Base-by-base conservation (phyloP, 352 stramenopile species). In the Aphanomyces astaci region DNA sequence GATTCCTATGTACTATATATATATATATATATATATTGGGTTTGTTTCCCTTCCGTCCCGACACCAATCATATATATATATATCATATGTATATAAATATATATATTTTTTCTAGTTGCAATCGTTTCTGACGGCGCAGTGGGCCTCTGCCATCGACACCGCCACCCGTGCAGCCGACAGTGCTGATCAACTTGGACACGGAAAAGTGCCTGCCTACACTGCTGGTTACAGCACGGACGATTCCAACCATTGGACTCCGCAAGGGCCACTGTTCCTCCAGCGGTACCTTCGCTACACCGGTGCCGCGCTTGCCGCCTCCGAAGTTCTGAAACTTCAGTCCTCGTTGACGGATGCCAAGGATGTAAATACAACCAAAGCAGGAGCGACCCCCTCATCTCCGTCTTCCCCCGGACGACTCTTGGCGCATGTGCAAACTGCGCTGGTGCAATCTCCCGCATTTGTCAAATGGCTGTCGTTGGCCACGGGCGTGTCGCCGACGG, bases 41-140 rank as follows among this genome's bases (percentile, higher is more conserved):
- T n/a, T n/a, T n/a, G n/a, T n/a, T n/a, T n/a, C n/a, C n/a, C n/a
- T n/a, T n/a, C n/a, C n/a, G n/a, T n/a, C n/a, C n/a, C n/a, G n/a
- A n/a, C n/a, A n/a, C n/a, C n/a, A n/a, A n/a, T n/a, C n/a, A n/a
- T n/a, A n/a, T n/a, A n/a, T n/a, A n/a, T n/a, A n/a, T n/a, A n/a
- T n/a, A n/a, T n/a, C n/a, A n/a, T n/a, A n/a, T n/a, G n/a, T n/a
- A n/a, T n/a, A n/a, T n/a, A n/a, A n/a, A 59, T 1, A n/a, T 39
- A 19, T 94, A 66, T 94, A 82, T 17, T 90, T 78, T 60, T 79
- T 96, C 0, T 84, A 96, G 68, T 76, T 98, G 43, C 78, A 88
- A 65, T 75, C 88, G 66, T 97, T 98, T 72, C 73, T 97, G 17
- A 71, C 75, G n/a, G 60, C 79, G 3, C 75, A 89, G 33, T 86